phyloP scores from a whole-genome alignment of 208 protist genomes.

The Leptomonas pyrrhocoris region DNA sequence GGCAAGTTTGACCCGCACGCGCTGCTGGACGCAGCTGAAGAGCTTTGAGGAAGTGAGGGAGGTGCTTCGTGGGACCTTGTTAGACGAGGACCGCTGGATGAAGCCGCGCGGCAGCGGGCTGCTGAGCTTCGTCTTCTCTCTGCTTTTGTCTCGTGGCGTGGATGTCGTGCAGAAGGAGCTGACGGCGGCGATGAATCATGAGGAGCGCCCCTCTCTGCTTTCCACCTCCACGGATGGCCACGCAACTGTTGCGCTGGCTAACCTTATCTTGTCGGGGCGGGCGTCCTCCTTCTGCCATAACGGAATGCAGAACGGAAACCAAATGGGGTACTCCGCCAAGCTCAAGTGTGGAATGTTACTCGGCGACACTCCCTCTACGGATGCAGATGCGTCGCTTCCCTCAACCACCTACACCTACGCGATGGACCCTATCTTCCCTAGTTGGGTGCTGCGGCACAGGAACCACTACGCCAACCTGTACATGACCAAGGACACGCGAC shows the following conservation, averaged over 20 bases:
- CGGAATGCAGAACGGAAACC: conserved; percentile 28
- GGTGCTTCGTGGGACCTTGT: conserved; percentile 33
- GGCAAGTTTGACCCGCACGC: conserved; percentile 14
- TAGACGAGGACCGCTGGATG: conserved; percentile 50
- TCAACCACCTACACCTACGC: conserved; percentile 33
- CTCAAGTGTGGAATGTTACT: conserved; percentile 43
- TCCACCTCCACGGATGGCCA: conserved; percentile 17
- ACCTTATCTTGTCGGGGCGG: conserved; percentile 50
- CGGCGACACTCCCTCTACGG: conserved; percentile 15
- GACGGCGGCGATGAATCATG: conserved; percentile 7
- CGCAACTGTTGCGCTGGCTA: conserved; percentile 57
- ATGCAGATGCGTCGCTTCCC: background rate
- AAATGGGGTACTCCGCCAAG: conserved; percentile 35
- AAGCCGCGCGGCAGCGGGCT: conserved; percentile 63
- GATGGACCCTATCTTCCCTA: conserved; percentile 51
- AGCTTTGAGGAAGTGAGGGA: conserved; percentile 50
- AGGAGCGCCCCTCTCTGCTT: conserved; percentile 18
- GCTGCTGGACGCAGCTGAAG: conserved; percentile 44
- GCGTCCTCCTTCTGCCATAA: conserved; percentile 41
- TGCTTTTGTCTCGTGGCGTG: conserved; percentile 67
- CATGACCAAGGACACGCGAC: conserved; percentile 68
- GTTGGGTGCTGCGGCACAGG: conserved; percentile 78
- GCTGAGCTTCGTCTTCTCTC: conserved; percentile 72
- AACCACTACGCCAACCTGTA: conserved; percentile 73
- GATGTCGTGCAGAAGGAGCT: conserved; percentile 44